Conservation (phyloP, 495 filamentous ascomycete genomes). For the Lasiosphaeria ovina region DNA sequence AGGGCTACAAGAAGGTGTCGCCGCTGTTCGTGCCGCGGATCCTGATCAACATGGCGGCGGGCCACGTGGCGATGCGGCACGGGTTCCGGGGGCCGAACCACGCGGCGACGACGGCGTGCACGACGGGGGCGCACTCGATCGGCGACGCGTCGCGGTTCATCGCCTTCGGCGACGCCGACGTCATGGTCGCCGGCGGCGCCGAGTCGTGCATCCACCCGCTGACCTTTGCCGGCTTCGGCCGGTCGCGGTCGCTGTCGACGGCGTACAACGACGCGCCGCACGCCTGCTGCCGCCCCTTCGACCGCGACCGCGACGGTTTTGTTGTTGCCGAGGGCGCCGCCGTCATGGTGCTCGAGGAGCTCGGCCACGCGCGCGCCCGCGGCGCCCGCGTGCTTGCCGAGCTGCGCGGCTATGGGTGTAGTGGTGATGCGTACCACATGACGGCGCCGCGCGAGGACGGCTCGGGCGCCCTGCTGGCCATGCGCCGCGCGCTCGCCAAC, state of each 20-base stretch:
- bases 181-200: constrained; percentile 91
- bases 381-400: constrained; percentile 87
- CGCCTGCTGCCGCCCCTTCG: constrained; percentile 81
- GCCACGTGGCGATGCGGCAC: constrained; percentile 90
- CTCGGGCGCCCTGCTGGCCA: constrained; percentile 74
- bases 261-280: constrained; percentile 72
- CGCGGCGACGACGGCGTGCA: constrained; percentile 89
- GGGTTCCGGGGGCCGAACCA: constrained; percentile 91
- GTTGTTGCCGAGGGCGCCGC: constrained; percentile 92
- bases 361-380: constrained; percentile 79
- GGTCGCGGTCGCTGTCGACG: constrained; percentile 81
- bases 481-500: constrained; percentile 78
- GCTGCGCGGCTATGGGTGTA: constrained; percentile 81
- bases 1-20: constrained; percentile 90
- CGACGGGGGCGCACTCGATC: constrained; percentile 90
- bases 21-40: constrained; percentile 90
- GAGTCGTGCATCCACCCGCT: constrained; percentile 97
- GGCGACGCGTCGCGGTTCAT: constrained; percentile 92
- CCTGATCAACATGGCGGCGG: constrained; percentile 90
- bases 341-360: constrained; percentile 82
- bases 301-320: constrained; percentile 77
- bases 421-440: constrained; percentile 87
- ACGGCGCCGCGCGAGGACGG: constrained; percentile 84
- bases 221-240: constrained; percentile 85
- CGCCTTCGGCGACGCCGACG: constrained; percentile 81